Base-by-base conservation (phyloP, 805 yeast species). In the Lipomyces oligophaga region DNA sequence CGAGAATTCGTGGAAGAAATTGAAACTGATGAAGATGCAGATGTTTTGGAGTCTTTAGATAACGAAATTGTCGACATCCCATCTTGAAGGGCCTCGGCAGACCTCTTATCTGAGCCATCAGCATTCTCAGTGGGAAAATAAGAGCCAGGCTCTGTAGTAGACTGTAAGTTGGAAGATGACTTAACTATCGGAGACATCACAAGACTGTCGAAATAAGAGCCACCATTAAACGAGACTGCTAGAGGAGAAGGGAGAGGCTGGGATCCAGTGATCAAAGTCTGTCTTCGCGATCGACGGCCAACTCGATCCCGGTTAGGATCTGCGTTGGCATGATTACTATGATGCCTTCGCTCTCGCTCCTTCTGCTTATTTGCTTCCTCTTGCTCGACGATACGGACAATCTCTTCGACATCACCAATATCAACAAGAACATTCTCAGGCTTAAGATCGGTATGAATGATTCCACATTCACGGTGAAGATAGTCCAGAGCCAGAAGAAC, bases 221-320 rank as follows among this genome's bases (percentile, higher is more conserved):
- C 32, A 20, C 55, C 54, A 24, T 42, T 41, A 18, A 49, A 49
- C 18, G 54, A 49, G 1, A 90, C 76, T 43, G 89, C 71, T 39
- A 87, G 70, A 1, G 96, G 96, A 0, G 95, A 83, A 3, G 96
- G 96, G 47, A 88, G 69, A 2, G 97, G 97, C 64, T 88, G 95
- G 0, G 96, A 86, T 0, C 95, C 96, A 0, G 94, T 85, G 39
- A 88, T 82, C 20, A 88, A 67, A 0, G 94, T 81, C 54, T 80
- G 81, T 32, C 90, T 68, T 60, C 95, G 74, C 27, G 85, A 70
- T 43, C 83, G 63, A 37, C 83, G 59, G 16, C 62, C 63, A 28
- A 41, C 47, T n/a, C 54, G 51, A 33, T 38, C 62, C 32, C 32
- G 45, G 22, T 32, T 36, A 5, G 21, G 39, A 10, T 38, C 41